Evolutionary conservation across 2,329 filamentous ascomycete genomes (phyloP).

Genomic region (Ceratocystis cubensis): DNA sequence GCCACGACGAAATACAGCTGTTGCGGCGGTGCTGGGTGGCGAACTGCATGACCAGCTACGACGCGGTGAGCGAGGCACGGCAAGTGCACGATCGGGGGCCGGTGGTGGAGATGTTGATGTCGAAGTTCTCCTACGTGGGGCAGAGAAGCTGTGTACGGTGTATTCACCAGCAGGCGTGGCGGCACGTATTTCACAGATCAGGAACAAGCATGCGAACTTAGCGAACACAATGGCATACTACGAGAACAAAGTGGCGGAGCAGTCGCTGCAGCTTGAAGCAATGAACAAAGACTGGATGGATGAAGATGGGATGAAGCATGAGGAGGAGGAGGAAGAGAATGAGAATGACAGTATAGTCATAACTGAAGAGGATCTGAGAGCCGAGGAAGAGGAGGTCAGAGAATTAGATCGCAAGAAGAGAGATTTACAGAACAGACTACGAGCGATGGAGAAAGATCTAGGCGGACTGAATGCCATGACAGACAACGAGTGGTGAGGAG

Average conservation of each 20-base stretch:
- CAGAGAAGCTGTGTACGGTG: slow-evolving; percentile 79
- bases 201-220: slow-evolving; percentile 58
- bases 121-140: slow-evolving; percentile 69
- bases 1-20: slow-evolving; percentile 64
- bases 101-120: slow-evolving; percentile 66
- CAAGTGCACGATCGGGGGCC: slow-evolving; percentile 27
- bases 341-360: slow-evolving; percentile 34
- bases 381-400: slow-evolving; percentile 54
- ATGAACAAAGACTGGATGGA: slow-evolving; percentile 56
- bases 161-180: slow-evolving; percentile 70
- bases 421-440: slow-evolving; percentile 41
- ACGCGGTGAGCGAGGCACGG: slow-evolving; percentile 34
- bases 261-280: slow-evolving; percentile 57
- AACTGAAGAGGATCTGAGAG: slow-evolving; percentile 56
- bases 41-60: slow-evolving; percentile 74
- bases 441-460: slow-evolving; percentile 44
- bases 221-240: slow-evolving; percentile 65
- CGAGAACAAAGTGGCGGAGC: slow-evolving; percentile 65
- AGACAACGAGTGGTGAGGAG: slow-evolving; percentile 21
- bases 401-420: slow-evolving; percentile 45
- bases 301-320: slow-evolving; percentile 39
- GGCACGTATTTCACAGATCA: slow-evolving; percentile 61
- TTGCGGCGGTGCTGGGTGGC: slow-evolving; percentile 76
- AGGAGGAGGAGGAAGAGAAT: slow-evolving; percentile 38
- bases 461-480: slow-evolving; percentile 43